These are phyloP conservation scores for Mucor mucedo DNA, from an alignment of 371 early-diverging fungal species.

Conservation along the genomic window DNA sequence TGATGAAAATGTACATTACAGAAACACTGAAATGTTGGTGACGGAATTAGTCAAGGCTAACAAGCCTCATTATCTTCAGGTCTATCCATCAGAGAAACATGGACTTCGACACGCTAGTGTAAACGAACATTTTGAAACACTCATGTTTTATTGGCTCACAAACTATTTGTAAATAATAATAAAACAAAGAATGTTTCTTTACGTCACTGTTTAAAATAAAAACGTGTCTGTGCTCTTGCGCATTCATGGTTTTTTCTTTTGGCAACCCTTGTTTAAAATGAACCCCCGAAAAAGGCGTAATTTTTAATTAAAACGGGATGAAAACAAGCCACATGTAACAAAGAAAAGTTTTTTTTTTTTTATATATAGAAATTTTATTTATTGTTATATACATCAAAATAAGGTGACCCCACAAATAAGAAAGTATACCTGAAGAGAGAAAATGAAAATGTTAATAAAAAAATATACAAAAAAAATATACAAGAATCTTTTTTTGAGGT, in stretches of 20 bases:
- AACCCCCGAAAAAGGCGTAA: no score
- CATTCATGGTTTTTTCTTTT: no score
- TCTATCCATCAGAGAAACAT: slow-evolving; percentile 79
- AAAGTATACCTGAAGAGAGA: background rate
- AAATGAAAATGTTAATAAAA: background rate
- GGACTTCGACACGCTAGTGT: slow-evolving; percentile 72
- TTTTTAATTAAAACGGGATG: background rate
- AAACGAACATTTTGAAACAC: slow-evolving; percentile 83
- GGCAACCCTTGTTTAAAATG: no score
- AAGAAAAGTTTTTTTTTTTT: background rate
- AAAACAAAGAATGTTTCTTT: slow-evolving; percentile 1
- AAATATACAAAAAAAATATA: background rate
- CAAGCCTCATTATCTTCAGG: slow-evolving; percentile 69
- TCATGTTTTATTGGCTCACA: slow-evolving; percentile 75
- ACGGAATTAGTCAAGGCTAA: slow-evolving; percentile 59
- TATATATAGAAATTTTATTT: background rate
- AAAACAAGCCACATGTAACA: background rate
- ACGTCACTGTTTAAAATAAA: no score
- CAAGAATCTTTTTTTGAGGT: no score
- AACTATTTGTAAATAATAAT: slow-evolving; percentile 55
- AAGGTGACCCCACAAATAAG: background rate
- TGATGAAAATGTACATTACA: slow-evolving; percentile 87
- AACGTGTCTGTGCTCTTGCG: no score
- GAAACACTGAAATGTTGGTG: slow-evolving; percentile 66
- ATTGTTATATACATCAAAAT: background rate